These are phyloP conservation scores for Kodamaea kaohsiungensis DNA, from an alignment of 805 yeast genomes.

Conservation along the genomic window DNA sequence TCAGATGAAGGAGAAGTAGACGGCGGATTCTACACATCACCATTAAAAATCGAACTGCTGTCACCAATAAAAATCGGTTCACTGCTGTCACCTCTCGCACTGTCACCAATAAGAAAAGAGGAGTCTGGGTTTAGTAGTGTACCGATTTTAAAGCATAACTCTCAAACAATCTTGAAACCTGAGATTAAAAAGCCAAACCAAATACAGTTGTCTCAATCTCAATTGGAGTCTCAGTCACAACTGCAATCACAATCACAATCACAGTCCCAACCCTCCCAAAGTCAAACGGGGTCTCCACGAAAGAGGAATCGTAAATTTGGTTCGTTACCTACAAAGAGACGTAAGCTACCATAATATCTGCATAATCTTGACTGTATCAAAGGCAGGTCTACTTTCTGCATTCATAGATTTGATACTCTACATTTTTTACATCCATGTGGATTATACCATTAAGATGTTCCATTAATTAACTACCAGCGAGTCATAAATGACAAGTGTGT, in stretches of 20 bases:
- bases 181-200: not conserved
- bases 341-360: not conserved
- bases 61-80: not conserved
- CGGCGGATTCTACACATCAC: constrained; percentile 5
- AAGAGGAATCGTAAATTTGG: constrained; percentile 2
- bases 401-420: not conserved
- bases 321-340: constrained; percentile 8
- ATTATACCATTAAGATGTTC: no score
- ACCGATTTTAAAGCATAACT: not conserved
- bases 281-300: not conserved
- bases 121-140: not conserved
- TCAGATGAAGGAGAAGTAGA: not conserved
- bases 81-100: not conserved
- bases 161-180: not conserved
- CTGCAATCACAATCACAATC: not conserved
- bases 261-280: not conserved
- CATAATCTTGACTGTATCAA: not conserved
- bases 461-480: not conserved
- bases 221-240: not conserved
- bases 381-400: not conserved
- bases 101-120: not conserved
- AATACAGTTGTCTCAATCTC: not conserved
- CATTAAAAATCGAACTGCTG: constrained; percentile 3
- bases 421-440: not conserved
- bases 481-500: not conserved